A percentile compares a stretch with the other conserved stretches of the same genome.
Conservation (phyloP, 1,139 yeast species). For the Blastobotrys illinoisensis region DNA sequence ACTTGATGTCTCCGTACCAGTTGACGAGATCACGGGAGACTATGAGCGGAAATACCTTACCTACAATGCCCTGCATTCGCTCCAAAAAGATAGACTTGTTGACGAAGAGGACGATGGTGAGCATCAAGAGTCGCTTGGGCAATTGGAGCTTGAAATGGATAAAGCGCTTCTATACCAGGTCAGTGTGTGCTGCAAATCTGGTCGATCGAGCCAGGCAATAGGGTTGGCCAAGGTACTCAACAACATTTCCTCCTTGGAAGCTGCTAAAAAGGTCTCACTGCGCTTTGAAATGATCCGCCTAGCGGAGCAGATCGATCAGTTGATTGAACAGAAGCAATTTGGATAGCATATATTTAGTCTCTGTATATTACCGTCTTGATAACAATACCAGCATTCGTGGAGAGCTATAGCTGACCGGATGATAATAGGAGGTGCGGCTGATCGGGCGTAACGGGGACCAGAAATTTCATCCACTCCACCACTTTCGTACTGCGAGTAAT, state of each 20-base stretch:
- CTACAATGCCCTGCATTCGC: slow-evolving; percentile 22
- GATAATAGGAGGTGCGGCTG: not conserved
- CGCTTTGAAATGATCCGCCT: slow-evolving; percentile 62
- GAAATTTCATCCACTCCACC: not conserved
- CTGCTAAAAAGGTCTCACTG: slow-evolving; percentile 80
- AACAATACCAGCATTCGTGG: too few relatives aligned
- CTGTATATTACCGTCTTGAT: too few relatives aligned
- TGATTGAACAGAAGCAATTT: slow-evolving; percentile 43
- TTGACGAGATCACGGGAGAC: slow-evolving; percentile 16
- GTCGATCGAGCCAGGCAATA: slow-evolving; percentile 59
- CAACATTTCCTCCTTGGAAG: slow-evolving; percentile 72
- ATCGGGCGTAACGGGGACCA: not conserved
- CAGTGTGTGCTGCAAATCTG: slow-evolving; percentile 70
- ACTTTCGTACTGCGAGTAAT: not conserved
- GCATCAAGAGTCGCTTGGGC: slow-evolving; percentile 4
- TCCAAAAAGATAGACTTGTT: slow-evolving; percentile 23
- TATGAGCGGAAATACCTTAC: slow-evolving; percentile 21
- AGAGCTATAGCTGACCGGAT: too few relatives aligned
- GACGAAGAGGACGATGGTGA: slow-evolving; percentile 24
- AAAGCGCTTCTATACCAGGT: slow-evolving; percentile 69
- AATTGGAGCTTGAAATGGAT: slow-evolving; percentile 43
- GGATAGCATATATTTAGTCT: not conserved
- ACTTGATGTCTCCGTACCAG: slow-evolving; percentile 63
- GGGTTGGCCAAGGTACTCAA: slow-evolving; percentile 65
- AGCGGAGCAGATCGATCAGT: slow-evolving; percentile 60